Base-by-base conservation (phyloP, 805 yeast species). In the Spathaspora arborariae region DNA sequence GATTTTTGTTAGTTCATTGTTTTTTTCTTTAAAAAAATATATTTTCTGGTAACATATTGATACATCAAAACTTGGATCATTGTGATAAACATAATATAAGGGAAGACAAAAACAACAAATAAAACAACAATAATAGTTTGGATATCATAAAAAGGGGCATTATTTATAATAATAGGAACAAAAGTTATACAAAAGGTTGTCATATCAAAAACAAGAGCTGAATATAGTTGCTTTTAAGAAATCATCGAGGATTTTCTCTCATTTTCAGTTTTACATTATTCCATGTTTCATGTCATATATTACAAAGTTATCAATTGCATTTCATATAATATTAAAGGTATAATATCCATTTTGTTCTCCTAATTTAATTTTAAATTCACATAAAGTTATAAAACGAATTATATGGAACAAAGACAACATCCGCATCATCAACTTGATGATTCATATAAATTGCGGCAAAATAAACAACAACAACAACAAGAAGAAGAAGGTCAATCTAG, bases 351-450 rank as follows among this genome's bases (percentile, higher is more conserved):
- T n/a, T n/a, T 10, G 18, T 13, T 30, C 3, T 30, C 35, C 16
- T 16, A 30, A 3, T 13, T 30, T 16, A 13, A 30, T 2, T 13
- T 30, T 10, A 24, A 24, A 24, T 24, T 24, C 24, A 6, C 35
- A 30, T 30, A 27, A 5, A 27, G 11, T 30, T 30, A 30, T 13
- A 30, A 2, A 35, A 8, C 9, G 11, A 26, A 16, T 24, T 20
- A 39, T 39, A 24, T 39, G 42, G 20, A 39, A 15, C 22, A 39
- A 10, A 39, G 11, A 10, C 42, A 22, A 24, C 42, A 37, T 37
- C 22, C 27, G 18, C 40, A 20, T 20, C 24, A 37, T n/a, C 40
- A 37, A 20, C 8, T 20, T 9, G 40, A 11, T 20, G 22, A 37
- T 37, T 37, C 24, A 11, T 37, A 39, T 9, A 19, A 37, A 20